Conservation (phyloP, 2,329 filamentous ascomycete species). For the Ascochyta clinopodiicola region DNA sequence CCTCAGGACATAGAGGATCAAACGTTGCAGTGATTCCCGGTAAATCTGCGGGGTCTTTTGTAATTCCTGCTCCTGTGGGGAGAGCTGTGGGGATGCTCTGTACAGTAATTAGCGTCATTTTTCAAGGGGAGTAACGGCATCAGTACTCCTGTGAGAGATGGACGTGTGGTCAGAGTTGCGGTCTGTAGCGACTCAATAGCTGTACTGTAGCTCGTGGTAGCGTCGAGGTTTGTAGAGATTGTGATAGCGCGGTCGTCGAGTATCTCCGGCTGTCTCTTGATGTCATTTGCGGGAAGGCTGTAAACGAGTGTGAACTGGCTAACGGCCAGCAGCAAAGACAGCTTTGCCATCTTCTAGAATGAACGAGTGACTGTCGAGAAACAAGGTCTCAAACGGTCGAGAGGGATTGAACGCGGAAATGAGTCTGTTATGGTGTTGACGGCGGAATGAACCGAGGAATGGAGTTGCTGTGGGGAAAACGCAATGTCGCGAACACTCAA, state of each 20-base stretch:
- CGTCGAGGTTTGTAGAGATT: conserved; percentile 24
- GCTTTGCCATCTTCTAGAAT: conserved; percentile 34
- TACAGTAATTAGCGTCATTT: conserved; percentile 11
- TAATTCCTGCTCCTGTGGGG: conserved; percentile 38
- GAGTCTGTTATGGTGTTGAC: conserved; percentile 9
- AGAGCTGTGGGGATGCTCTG: conserved; percentile 42
- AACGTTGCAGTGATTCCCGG: conserved; percentile 26
- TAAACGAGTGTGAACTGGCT: conserved; percentile 32
- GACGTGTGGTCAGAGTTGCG: conserved; percentile 29
- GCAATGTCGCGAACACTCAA: conserved; percentile 15
- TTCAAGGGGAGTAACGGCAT: not conserved
- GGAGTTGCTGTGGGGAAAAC: conserved; percentile 27
- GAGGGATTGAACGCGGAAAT: conserved; percentile 4
- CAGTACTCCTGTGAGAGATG: conserved; percentile 39
- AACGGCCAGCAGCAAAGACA: conserved; percentile 34
- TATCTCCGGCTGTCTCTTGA: conserved; percentile 12
- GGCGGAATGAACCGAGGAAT: conserved; percentile 43
- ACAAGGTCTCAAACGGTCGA: conserved; percentile 25
- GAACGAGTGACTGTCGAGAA: conserved; percentile 21
- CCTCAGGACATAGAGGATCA: conserved; percentile 35
- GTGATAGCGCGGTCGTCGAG: conserved; percentile 34
- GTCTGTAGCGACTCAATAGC: conserved; percentile 38
- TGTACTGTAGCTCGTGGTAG: conserved; percentile 43
- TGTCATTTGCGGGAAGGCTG: conserved; percentile 29
- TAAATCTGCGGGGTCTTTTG: conserved; percentile 33